A percentile compares a stretch with the other conserved stretches of the same genome.
These are phyloP conservation scores for Quillaja saponaria DNA, from an alignment of 306 rosid genomes.

Conservation along the genomic window DNA sequence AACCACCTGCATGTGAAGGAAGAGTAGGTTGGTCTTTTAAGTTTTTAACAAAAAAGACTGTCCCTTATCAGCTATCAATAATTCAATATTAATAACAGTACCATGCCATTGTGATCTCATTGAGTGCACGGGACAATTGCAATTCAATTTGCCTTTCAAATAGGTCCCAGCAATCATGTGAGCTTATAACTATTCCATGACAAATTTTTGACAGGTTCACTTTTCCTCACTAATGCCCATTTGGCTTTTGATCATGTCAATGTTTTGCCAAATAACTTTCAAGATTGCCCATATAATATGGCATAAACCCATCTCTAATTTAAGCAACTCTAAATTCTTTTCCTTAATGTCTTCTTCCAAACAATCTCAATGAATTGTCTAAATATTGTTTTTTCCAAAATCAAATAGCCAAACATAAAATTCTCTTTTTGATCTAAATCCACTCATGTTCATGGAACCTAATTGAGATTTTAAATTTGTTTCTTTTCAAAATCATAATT, in stretches of 20 bases:
- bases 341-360: no score
- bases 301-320: no score
- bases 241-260: neutral
- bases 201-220: neutral
- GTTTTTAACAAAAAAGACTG: neutral
- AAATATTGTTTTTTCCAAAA: no score
- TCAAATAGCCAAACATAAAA: no score
- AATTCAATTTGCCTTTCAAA: neutral
- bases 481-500: no score
- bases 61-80: no score
- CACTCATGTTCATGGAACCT: no score
- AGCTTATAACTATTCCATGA: conserved; percentile 20
- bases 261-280: conserved; percentile 7
- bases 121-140: conserved; percentile 1
- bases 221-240: neutral
- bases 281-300: conserved; percentile 5
- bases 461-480: no score
- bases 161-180: conserved; percentile 20
- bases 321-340: no score
- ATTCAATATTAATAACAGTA: no score
- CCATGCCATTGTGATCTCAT: conserved; percentile 2
- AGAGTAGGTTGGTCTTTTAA: conserved; percentile 1
- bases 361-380: no score
- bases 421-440: no score
- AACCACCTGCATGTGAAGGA: neutral